Base-by-base conservation (phyloP, 2,329 filamentous ascomycete species). In the Stachybotrys elegans region DNA sequence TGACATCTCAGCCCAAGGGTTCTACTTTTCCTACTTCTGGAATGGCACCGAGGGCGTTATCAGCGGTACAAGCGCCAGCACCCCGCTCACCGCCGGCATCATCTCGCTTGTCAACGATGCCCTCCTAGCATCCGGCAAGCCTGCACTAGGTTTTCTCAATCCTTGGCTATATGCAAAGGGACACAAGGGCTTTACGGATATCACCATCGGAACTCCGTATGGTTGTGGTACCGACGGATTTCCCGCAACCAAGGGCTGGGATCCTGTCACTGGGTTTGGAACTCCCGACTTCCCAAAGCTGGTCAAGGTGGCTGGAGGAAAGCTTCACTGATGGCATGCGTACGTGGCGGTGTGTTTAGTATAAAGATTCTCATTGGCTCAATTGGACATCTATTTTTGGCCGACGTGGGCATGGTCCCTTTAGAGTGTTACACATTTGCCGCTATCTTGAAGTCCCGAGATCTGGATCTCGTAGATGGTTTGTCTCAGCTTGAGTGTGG, bases 91-190 rank as follows among this genome's bases (percentile, higher is more conserved):
- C 40, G 81, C 83, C 0, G 74, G 73, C 13, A 72, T 88, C 49
- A 66, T 88, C 40, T 72, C 77, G 1, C 70, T 86, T 29, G 60
- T 88, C 41, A 88, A 88, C 56, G 78, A 82, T 47, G 74, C 76
- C 17, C 70, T 81, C 25, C 61, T 85, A 38, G 65, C 72, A 14
- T 64, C 66, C n/a, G 76, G 78, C 2, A 72, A 73, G 56, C 58
- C 72, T 6, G 55, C 67, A 0, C 61, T 84, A 53, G 79, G 80
- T 1, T 83, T 81, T 54, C 59, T 84, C 22, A 83, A 83, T 57
- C 79, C 79, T 1, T 80, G 76, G 73, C 61, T 84, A 14, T 83
- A 83, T 51, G 54, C 57, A 8, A 46, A 54, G 19, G 62, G 59
- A 2, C 39, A 49, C 5, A 29, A 43, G 9, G 65, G 48, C 4